phyloP scores from a whole-genome alignment of 139 green algal species.

The Parachlorella kessleri region DNA sequence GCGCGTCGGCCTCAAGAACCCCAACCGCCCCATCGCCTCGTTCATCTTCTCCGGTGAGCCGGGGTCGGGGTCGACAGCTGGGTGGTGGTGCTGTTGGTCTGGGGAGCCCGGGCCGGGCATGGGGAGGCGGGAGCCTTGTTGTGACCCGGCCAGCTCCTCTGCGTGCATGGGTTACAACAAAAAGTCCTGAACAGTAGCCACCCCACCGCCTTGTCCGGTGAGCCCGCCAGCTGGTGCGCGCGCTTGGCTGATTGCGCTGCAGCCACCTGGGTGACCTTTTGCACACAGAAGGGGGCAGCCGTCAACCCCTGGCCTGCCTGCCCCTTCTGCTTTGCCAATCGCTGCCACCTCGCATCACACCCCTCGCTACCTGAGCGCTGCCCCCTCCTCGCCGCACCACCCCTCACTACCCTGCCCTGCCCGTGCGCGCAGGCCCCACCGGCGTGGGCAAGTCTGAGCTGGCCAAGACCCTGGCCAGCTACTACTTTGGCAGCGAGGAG shows the following conservation, averaged over 20 bases:
- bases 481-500: constrained; percentile 99
- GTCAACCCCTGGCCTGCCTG: background rate
- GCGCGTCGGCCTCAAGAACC: constrained; percentile 98
- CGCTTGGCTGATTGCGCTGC: too few species aligned
- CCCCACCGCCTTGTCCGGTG: too few species aligned
- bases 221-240: too few species aligned
- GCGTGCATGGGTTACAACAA: too few species aligned
- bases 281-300: background rate
- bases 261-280: too few species aligned
- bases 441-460: constrained; percentile 99
- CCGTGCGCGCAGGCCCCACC: constrained; percentile 40
- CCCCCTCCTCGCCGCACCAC: background rate
- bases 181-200: too few species aligned
- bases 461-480: constrained; percentile 97
- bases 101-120: background rate
- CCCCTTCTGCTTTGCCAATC: too few species aligned
- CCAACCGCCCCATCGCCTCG: constrained; percentile 94
- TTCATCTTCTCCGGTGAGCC: constrained; percentile 94
- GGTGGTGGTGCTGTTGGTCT: background rate
- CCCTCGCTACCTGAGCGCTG: background rate
- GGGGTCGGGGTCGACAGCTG: background rate
- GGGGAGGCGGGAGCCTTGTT: too few species aligned
- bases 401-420: background rate
- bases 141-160: too few species aligned
- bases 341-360: too few species aligned